These are phyloP conservation scores for Calonectria pseudoturangicola DNA, from an alignment of 2,329 filamentous ascomycete genomes.

Conservation along the genomic window DNA sequence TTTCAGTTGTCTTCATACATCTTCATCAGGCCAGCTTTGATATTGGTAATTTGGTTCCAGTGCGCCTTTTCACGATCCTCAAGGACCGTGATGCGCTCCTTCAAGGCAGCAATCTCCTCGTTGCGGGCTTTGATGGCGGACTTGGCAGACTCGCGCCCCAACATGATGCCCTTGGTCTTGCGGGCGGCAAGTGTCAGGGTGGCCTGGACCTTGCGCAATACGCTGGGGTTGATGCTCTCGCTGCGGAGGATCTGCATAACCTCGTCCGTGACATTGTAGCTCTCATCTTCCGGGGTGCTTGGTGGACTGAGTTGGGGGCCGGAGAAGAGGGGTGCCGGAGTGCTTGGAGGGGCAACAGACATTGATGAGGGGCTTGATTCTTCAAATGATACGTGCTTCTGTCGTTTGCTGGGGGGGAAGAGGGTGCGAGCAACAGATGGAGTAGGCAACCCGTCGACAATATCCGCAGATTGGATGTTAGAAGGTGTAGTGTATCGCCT, in stretches of 20 bases:
- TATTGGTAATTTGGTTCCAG: slow-evolving; percentile 59
- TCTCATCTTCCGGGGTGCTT: slow-evolving; percentile 43
- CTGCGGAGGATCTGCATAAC: slow-evolving; percentile 70
- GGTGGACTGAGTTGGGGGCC: slow-evolving; percentile 36
- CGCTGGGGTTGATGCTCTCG: slow-evolving; percentile 62
- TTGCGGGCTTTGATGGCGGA: slow-evolving; percentile 78
- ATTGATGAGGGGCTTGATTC: slow-evolving; percentile 38
- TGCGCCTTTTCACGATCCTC: slow-evolving; percentile 61
- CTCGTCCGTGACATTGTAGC: slow-evolving; percentile 64
- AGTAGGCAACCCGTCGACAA: slow-evolving; percentile 55
- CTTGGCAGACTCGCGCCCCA: slow-evolving; percentile 80
- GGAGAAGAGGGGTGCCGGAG: slow-evolving; percentile 35
- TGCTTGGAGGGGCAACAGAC: slow-evolving; percentile 41
- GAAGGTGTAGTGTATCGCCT: slow-evolving; percentile 54
- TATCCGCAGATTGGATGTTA: slow-evolving; percentile 50
- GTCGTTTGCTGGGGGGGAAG: slow-evolving; percentile 58
- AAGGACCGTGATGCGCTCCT: slow-evolving; percentile 61
- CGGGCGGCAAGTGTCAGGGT: slow-evolving; percentile 74
- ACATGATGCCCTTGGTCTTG: slow-evolving; percentile 75
- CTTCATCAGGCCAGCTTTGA: slow-evolving; percentile 62
- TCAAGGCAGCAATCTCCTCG: slow-evolving; percentile 60
- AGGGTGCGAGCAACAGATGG: slow-evolving; percentile 61
- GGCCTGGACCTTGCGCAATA: slow-evolving; percentile 61
- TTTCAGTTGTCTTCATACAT: slow-evolving; percentile 58
- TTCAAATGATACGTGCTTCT: slow-evolving; percentile 59